Evolutionary conservation across 371 early-diverging fungal genomes (phyloP), one percentile per base, ranked within the genome.

Genomic region (Dichotomocladium elegans): DNA sequence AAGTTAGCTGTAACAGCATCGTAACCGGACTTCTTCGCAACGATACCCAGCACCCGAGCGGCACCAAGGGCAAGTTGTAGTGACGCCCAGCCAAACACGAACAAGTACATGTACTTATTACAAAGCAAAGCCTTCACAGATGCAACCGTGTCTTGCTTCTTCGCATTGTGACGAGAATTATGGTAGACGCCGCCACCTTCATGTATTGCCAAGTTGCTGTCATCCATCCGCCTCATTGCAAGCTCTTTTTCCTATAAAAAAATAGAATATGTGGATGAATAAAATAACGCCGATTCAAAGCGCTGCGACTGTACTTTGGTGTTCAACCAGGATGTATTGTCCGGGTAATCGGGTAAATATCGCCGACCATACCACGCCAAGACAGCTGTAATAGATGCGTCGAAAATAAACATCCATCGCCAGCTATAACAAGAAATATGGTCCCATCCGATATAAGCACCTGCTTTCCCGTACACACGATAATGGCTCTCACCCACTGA

Each of bases 361-460:
- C 41, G 24, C 15, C 61, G 61, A 0, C 77, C 77, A 27, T 65
- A 53, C n/a, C 17, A 35, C 0, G 70, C 68, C 4, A 76, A 50
- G 0, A 68, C 11, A 0, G 57, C 31, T 11, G 77, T 76, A 24
- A 76, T 26, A 25, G 31, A 47, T 2, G 68, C 72, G 44, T 72
- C 70, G 55, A 76, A 60, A 2, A 70, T 14, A 57, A 76, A 76
- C 66, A 72, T 69, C 77, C 77, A 76, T 4, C 77, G 57, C 77
- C 77, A 76, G 1, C 76, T 75, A 63, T 3, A 21, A 4, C 21
- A 41, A 4, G 15, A 11, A 5, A 25, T 26, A 10, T 1, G 25
- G 6, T 43, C 22, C 5, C 12, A 43, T 8, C 14, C 8, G 25
- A n/a, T 2, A 24, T n/a, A 22, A 1, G 14, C n/a, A n/a, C n/a